Percentiles rank a stretch among this genome's conserved stretches.
These are phyloP conservation scores for Pythium myriotylum DNA, from an alignment of 352 stramenopile species.

Conservation along the genomic window DNA sequence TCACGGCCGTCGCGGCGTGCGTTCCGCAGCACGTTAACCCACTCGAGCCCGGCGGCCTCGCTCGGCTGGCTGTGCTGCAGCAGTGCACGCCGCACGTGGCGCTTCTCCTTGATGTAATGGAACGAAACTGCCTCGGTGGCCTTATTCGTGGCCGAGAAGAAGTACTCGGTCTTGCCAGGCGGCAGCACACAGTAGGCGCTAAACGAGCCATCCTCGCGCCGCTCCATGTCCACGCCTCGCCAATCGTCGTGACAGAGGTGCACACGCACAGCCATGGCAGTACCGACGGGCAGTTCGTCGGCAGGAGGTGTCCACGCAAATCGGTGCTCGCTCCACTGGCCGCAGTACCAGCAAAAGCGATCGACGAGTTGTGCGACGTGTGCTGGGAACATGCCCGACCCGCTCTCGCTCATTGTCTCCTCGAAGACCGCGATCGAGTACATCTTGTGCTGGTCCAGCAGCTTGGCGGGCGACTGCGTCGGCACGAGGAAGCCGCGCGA, in stretches of 20 bases:
- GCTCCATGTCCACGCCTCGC: constrained; percentile 66
- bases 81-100: constrained; percentile 32
- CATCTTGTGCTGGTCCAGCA: constrained; percentile 78
- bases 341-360: constrained; percentile 79
- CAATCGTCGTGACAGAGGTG: constrained; percentile 77
- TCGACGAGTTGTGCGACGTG: constrained; percentile 62
- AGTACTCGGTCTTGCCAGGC: constrained; percentile 77
- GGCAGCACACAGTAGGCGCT: constrained; percentile 63
- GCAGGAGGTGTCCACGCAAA: constrained; percentile 63
- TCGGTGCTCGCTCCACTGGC: constrained; percentile 72
- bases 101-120: constrained; percentile 55
- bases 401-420: constrained; percentile 61
- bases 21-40: constrained; percentile 58
- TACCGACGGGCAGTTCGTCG: constrained; percentile 39
- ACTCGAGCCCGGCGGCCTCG: constrained; percentile 33
- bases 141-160: constrained; percentile 54
- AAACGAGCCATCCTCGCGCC: constrained; percentile 58
- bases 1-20: constrained; percentile 58
- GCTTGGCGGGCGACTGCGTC: constrained; percentile 38
- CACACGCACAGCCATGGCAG: constrained; percentile 48
- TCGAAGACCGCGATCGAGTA: constrained; percentile 78
- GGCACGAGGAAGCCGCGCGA: constrained; percentile 67
- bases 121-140: constrained; percentile 33
- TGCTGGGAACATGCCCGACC: constrained; percentile 47
- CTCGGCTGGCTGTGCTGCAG: constrained; percentile 9